Conservation (phyloP, 108 stramenopile genomes). For the Aurantiochytrium sp. region DNA sequence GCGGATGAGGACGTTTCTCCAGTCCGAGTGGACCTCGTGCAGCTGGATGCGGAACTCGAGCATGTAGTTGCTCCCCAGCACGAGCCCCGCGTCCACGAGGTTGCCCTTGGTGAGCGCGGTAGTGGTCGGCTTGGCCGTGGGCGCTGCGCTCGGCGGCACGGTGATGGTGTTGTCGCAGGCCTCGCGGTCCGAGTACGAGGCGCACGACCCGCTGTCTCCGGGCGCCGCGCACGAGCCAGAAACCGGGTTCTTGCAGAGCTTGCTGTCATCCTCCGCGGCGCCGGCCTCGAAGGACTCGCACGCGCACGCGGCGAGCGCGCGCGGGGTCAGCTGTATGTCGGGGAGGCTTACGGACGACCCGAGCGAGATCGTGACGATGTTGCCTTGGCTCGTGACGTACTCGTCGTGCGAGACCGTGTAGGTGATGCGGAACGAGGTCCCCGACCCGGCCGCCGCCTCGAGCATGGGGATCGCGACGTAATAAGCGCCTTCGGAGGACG, state of each 20-base stretch:
- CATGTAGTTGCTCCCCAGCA: background rate
- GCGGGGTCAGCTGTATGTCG: background rate
- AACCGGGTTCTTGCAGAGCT: background rate
- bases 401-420: constrained; percentile 11
- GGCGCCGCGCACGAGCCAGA: background rate
- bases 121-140: background rate
- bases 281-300: background rate
- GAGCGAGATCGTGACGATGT: background rate
- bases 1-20: background rate
- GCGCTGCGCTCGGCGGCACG: background rate
- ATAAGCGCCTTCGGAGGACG: background rate
- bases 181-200: background rate
- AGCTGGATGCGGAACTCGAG: background rate
- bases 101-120: background rate
- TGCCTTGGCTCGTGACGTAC: background rate
- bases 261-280: background rate
- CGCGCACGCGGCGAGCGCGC: background rate
- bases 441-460: background rate
- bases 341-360: background rate
- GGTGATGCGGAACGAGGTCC: background rate
- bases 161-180: background rate
- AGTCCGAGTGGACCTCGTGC: background rate
- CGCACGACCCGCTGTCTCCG: background rate
- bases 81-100: background rate
- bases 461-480: background rate